These are phyloP conservation scores for Umbellularia californica DNA, from an alignment of 164 flowering plant species.

Conservation along the genomic window DNA sequence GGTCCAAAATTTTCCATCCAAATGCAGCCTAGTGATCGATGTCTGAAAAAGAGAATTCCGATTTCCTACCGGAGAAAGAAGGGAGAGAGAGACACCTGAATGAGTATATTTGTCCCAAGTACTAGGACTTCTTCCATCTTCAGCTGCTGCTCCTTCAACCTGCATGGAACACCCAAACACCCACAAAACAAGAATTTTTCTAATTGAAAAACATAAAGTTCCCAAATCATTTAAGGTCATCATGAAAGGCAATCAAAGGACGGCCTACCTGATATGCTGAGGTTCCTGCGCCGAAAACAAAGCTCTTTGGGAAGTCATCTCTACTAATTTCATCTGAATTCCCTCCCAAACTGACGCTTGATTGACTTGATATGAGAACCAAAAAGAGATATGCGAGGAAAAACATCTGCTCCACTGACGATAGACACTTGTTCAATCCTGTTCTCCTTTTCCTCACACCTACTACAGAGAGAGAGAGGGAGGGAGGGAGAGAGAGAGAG, in stretches of 20 bases:
- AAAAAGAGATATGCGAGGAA: neutral
- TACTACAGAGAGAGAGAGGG: too few species aligned
- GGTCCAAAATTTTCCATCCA: too few species aligned
- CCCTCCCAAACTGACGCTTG: neutral
- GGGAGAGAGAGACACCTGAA: conserved; percentile 3
- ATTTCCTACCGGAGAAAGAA: neutral
- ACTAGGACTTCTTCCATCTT: conserved; percentile 15
- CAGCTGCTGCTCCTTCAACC: conserved; percentile 16
- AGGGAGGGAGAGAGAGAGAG: too few species aligned
- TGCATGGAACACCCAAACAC: neutral
- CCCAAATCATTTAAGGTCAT: neutral
- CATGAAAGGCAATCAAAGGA: neutral
- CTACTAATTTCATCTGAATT: neutral
- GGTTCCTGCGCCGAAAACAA: conserved; percentile 14
- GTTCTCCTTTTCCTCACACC: neutral
- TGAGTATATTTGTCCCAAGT: conserved; percentile 11
- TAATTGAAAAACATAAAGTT: neutral
- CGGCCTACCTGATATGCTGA: conserved; percentile 7
- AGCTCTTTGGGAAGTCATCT: conserved; percentile 8
- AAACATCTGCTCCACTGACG: neutral
- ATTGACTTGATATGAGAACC: neutral
- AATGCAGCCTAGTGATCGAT: too few species aligned
- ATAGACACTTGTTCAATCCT: neutral
- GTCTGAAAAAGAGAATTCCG: too few species aligned
- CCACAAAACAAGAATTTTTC: neutral